phyloP scores from a whole-genome alignment of 352 stramenopile genomes.

The Peronospora belbahrii region DNA sequence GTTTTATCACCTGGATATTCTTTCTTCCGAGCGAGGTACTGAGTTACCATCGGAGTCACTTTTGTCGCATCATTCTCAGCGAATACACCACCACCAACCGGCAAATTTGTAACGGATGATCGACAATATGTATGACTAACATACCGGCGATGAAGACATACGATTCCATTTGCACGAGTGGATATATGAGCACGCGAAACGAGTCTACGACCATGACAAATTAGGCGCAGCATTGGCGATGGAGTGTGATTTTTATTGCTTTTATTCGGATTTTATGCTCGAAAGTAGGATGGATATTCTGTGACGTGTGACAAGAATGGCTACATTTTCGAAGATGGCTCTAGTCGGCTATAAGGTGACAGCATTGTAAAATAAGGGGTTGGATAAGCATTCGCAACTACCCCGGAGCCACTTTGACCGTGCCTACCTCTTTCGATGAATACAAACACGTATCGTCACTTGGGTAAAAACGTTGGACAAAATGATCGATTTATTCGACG shows the following conservation, averaged over 20 bases:
- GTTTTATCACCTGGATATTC: constrained; percentile 53
- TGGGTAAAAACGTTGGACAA: constrained; percentile 3
- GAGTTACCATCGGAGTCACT: constrained; percentile 58
- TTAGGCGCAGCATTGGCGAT: constrained; percentile 12
- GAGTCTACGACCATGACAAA: background rate
- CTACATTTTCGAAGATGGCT: too few relatives aligned
- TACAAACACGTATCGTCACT: too few relatives aligned
- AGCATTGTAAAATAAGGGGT: too few relatives aligned
- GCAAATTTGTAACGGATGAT: constrained; percentile 6
- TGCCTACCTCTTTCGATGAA: too few relatives aligned
- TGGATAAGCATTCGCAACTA: too few relatives aligned
- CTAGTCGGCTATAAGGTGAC: too few relatives aligned
- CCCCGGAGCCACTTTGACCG: too few relatives aligned
- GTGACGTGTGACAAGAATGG: background rate
- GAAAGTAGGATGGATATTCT: background rate
- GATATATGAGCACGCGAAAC: constrained; percentile 9
- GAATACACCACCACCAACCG: background rate
- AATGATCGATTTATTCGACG: background rate
- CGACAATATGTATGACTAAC: constrained; percentile 6
- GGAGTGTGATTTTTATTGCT: background rate
- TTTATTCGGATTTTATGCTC: too few relatives aligned
- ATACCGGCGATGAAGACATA: constrained; percentile 2
- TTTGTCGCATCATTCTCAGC: constrained; percentile 8
- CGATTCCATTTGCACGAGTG: background rate
- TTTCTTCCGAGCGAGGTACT: constrained; percentile 69